Conservation (phyloP, 148 eudicot species). For the Arbutus unedo region DNA sequence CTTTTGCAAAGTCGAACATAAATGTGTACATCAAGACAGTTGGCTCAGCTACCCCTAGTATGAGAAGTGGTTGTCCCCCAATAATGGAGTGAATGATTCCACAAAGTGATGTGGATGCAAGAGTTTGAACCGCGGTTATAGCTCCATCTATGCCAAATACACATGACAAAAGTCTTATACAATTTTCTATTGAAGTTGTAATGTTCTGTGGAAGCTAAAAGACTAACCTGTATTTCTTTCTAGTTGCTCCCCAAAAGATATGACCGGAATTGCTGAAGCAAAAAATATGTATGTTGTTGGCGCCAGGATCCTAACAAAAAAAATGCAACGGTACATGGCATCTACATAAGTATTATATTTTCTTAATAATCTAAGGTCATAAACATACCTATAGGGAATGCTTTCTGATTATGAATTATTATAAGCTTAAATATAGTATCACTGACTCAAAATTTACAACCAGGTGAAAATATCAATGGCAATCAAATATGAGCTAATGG, state of each 20-base stretch:
- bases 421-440: slow-evolving; percentile 2
- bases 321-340: slow-evolving; percentile 1
- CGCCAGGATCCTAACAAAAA: slow-evolving; percentile 74
- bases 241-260: slow-evolving; percentile 97
- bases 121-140: slow-evolving; percentile 95
- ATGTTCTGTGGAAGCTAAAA: slow-evolving; percentile 11
- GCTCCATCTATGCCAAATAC: slow-evolving; percentile 57
- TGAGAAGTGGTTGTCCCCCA: slow-evolving; percentile 95
- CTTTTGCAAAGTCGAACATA: slow-evolving; percentile 95
- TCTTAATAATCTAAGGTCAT: not conserved
- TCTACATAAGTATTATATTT: not conserved
- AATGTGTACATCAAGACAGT: slow-evolving; percentile 97
- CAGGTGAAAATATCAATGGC: slow-evolving; percentile 4
- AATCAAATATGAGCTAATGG: not conserved
- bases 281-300: slow-evolving; percentile 97
- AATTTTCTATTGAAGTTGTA: slow-evolving; percentile 6
- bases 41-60: slow-evolving; percentile 98
- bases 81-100: slow-evolving; percentile 90
- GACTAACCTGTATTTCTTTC: slow-evolving; percentile 75
- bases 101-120: slow-evolving; percentile 90
- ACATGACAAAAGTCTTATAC: slow-evolving; percentile 9
- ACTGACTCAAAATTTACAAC: not conserved
- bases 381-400: slow-evolving; percentile 4
- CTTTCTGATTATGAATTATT: not conserved
- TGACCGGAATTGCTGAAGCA: slow-evolving; percentile 98